phyloP scores from a whole-genome alignment of 2,329 filamentous ascomycete species.

The Sphaceloma murrayae region DNA sequence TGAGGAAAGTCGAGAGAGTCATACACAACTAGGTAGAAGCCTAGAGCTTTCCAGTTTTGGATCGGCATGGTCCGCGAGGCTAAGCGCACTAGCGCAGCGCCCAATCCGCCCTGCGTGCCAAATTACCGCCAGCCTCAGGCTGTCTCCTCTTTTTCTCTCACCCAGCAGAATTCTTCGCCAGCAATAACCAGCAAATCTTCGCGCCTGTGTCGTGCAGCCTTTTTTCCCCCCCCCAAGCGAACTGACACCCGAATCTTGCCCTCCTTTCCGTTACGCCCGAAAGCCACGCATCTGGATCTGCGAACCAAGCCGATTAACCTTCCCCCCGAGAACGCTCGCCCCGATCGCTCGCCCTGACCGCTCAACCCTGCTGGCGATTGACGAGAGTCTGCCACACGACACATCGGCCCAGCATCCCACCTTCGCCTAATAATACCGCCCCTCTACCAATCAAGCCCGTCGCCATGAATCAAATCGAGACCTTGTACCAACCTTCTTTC shows the following conservation, averaged over 20 bases:
- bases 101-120: background rate
- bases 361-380: slow-evolving; percentile 7
- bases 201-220: slow-evolving; percentile 14
- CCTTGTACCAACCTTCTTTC: slow-evolving; percentile 17
- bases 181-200: slow-evolving; percentile 7
- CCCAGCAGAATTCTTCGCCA: slow-evolving; percentile 14
- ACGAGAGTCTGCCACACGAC: background rate
- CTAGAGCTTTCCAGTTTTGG: background rate
- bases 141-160: slow-evolving; percentile 7
- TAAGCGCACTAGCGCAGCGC: slow-evolving; percentile 6
- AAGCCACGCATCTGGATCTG: slow-evolving; percentile 14
- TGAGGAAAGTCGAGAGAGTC: too few relatives aligned
- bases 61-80: background rate
- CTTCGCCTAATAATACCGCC: slow-evolving; percentile 12
- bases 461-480: slow-evolving; percentile 17
- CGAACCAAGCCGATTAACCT: slow-evolving; percentile 9
- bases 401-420: slow-evolving; percentile 7
- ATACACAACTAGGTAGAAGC: too few relatives aligned
- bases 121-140: slow-evolving; percentile 2
- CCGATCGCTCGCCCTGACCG: slow-evolving; percentile 14
- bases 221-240: background rate
- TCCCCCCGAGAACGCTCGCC: too few relatives aligned
- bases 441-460: slow-evolving; percentile 7
- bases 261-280: background rate
- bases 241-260: background rate